These are phyloP conservation scores for Colletotrichum lini DNA, from an alignment of 2,329 filamentous ascomycete species.

Conservation along the genomic window DNA sequence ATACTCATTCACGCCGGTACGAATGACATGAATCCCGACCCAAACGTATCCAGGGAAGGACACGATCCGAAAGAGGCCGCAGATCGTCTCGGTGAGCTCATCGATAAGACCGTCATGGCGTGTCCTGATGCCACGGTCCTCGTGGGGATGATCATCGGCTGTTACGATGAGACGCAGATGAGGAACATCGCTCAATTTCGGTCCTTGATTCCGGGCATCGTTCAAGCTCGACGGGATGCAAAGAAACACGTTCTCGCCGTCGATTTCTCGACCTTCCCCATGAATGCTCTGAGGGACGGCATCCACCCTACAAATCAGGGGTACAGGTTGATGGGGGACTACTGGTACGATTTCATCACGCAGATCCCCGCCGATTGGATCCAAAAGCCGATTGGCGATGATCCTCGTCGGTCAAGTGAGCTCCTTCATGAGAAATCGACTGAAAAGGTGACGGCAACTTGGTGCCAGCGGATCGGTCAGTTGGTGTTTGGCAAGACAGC, in stretches of 20 bases:
- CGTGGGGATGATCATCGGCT: slow-evolving; percentile 53
- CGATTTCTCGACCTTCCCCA: slow-evolving; percentile 51
- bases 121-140: slow-evolving; percentile 53
- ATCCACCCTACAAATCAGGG: slow-evolving; percentile 54
- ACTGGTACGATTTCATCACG: slow-evolving; percentile 54
- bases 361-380: slow-evolving; percentile 55
- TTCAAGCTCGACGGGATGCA: slow-evolving; percentile 45
- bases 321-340: slow-evolving; percentile 53
- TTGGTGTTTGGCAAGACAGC: background rate
- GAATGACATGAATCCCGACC: slow-evolving; percentile 54
- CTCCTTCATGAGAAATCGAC: background rate
- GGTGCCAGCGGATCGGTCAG: background rate
- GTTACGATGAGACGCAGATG: slow-evolving; percentile 47
- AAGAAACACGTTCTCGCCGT: slow-evolving; percentile 51
- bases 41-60: slow-evolving; percentile 49
- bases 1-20: slow-evolving; percentile 55
- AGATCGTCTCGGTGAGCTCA: slow-evolving; percentile 49
- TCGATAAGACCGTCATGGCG: slow-evolving; percentile 49
- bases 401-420: slow-evolving; percentile 13
- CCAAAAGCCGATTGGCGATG: slow-evolving; percentile 46
- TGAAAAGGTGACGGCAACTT: background rate
- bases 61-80: slow-evolving; percentile 49
- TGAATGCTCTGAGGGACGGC: slow-evolving; percentile 43
- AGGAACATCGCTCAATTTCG: slow-evolving; percentile 48
- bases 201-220: slow-evolving; percentile 49